Conservation (phyloP, 2,329 filamentous ascomycete genomes). For the Fusarium nematophilum region DNA sequence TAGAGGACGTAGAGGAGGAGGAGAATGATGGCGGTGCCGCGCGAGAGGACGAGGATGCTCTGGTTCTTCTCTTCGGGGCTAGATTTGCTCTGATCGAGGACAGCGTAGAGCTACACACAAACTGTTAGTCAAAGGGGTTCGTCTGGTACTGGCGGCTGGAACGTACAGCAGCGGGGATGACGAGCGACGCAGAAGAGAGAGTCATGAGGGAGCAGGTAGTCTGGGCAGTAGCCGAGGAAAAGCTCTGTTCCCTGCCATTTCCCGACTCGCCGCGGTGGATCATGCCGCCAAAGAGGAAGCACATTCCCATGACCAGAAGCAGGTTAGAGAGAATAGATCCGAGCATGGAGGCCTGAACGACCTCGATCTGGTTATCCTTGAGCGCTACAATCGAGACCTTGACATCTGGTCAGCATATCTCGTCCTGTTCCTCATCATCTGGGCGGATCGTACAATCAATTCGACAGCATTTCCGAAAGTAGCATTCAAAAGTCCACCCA, state of each 20-base stretch:
- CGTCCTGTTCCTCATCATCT: neutral
- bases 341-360: constrained; percentile 98
- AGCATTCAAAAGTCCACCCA: constrained; percentile 80
- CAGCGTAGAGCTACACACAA: constrained; percentile 68
- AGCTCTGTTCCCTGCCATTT: constrained; percentile 73
- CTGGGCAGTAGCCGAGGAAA: constrained; percentile 81
- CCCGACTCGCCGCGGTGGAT: constrained; percentile 68
- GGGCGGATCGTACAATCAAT: constrained; percentile 70
- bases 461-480: constrained; percentile 86
- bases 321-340: constrained; percentile 96
- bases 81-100: constrained; percentile 59
- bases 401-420: constrained; percentile 16
- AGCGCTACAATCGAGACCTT: constrained; percentile 94
- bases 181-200: constrained; percentile 79
- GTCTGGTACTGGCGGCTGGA: neutral
- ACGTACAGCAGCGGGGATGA: constrained; percentile 78
- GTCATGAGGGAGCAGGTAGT: constrained; percentile 82
- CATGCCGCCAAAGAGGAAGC: constrained; percentile 80
- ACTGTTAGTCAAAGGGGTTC: constrained; percentile 28
- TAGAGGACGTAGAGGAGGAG: constrained; percentile 81
- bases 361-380: constrained; percentile 85
- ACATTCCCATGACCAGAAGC: constrained; percentile 85
- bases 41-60: constrained; percentile 78
- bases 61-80: constrained; percentile 56
- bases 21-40: constrained; percentile 80